Conservation (phyloP, 176 grass and related monocot species). For the Metroxylon sagu region DNA sequence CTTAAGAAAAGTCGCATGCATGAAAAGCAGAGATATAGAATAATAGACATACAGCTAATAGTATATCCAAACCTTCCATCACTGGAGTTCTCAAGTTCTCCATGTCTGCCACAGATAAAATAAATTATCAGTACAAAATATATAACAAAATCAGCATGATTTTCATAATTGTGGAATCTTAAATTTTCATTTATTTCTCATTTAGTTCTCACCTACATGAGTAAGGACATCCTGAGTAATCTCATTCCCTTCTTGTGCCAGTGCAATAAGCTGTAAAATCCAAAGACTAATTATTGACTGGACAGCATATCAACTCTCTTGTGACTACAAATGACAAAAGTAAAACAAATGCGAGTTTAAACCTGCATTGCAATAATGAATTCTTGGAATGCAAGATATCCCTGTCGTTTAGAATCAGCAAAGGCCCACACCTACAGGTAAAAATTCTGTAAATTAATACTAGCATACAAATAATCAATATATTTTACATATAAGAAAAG, state of each 20-base stretch:
- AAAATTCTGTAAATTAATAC: no score
- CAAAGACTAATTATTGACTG: neutral
- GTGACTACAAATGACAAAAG: no score
- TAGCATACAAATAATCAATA: no score
- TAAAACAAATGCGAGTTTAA: neutral
- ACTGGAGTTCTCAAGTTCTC: slow-evolving; percentile 43
- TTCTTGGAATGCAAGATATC: slow-evolving; percentile 63
- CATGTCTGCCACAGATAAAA: slow-evolving; percentile 33
- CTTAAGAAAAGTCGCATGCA: no score
- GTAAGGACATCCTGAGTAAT: slow-evolving; percentile 47
- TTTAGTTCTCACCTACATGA: slow-evolving; percentile 37
- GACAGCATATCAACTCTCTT: no score
- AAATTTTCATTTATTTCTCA: no score
- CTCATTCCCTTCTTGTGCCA: slow-evolving; percentile 56
- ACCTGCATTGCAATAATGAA: slow-evolving; percentile 75
- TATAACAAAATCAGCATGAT: neutral
- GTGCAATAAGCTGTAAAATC: slow-evolving; percentile 49
- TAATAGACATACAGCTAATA: slow-evolving; percentile 47
- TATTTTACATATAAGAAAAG: no score
- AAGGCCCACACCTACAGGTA: slow-evolving; percentile 53
- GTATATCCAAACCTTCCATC: slow-evolving; percentile 83
- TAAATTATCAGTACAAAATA: neutral
- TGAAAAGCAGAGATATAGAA: no score
- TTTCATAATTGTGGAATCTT: neutral
- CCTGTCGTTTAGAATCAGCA: slow-evolving; percentile 71